Evolutionary conservation across 441 rosid genomes (phyloP).

Genomic region (Bocquillonia castaneifolia): DNA sequence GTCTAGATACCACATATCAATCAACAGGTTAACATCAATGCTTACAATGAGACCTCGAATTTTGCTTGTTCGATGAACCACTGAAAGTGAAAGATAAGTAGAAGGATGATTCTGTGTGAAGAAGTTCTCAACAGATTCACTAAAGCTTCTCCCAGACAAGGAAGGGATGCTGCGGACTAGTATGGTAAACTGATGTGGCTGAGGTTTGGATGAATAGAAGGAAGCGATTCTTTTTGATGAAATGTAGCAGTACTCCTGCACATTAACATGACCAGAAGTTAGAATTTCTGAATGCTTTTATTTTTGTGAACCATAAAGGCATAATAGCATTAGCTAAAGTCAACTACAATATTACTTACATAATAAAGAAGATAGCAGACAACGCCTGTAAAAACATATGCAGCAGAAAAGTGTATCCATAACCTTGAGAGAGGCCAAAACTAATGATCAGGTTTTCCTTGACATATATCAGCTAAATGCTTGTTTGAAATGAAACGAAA

Average conservation of each 20-base stretch:
- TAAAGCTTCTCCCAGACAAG: conserved; percentile 43
- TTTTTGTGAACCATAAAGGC: conserved; percentile 17
- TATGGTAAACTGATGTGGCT: conserved; percentile 70
- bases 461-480: conserved; percentile 12
- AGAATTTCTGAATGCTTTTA: conserved; percentile 14
- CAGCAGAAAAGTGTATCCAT: conserved; percentile 93
- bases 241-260: conserved; percentile 71
- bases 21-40: conserved; percentile 1
- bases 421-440: conserved; percentile 56
- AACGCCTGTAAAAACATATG: conserved; percentile 69
- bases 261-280: conserved; percentile 15
- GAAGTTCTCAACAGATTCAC: conserved; percentile 67
- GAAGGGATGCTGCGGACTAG: conserved; percentile 69
- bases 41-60: conserved; percentile 65
- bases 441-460: conserved; percentile 28
- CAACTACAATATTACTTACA: conserved; percentile 46
- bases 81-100: conserved; percentile 66
- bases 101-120: conserved; percentile 78
- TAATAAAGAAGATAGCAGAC: conserved; percentile 87
- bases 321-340: conserved; percentile 7
- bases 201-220: conserved; percentile 72
- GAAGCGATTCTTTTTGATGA: conserved; percentile 57
- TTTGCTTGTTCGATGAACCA: conserved; percentile 62
- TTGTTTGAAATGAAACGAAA: conserved; percentile 12
- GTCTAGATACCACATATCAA: conserved; percentile 13